Evolutionary conservation across 192 early-diverging fungal species (phyloP), one percentile per base, ranked within the genome.

Genomic region (Linnemannia zychae): DNA sequence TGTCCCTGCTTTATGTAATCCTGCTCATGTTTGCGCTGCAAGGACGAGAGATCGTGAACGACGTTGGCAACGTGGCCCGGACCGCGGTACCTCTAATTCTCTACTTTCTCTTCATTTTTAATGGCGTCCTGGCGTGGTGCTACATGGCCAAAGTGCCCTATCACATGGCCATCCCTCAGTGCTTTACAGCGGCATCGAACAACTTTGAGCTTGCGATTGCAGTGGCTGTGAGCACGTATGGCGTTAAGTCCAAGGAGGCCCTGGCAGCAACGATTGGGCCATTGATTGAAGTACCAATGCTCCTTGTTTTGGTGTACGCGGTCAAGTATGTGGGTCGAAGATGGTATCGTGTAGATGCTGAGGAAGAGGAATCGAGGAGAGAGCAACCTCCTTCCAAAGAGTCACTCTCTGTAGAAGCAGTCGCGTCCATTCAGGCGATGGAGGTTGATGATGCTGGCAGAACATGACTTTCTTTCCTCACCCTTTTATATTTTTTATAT

Each of bases 181-280:
- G 88, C 48, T 95, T 95, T 60, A 95, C 94, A 0, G 92, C 93
- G 2, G 87, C 90, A 4, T 88, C 88, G 70, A 95, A 95, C 78
- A 95, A 95, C 67, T 95, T 95, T 71, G 93, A 95, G 78, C 81
- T 95, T n/a, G 94, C 94, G n/a, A 94, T 95, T 71, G 94, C 93
- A 52, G 91, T 95, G 16, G 92, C 93, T 17, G 88, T 94, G 13
- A 90, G 92, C 1, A 91, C 88, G 0, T 95, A 90, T 84, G 94
- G 94, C 18, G 87, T 94, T 37, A 87, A 92, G 31, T 94, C 93
- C 15, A 84, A 89, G 52, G 87, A 95, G 73, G 92, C 93, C 4
- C 78, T 95, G 57, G 90, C 92, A 11, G 87, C 93, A 16, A 91
- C 91, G 24, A 90, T 94, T 68, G 94, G 94, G 2, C 93, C 93